Evolutionary conservation across 2,329 filamentous ascomycete genomes (phyloP).

Genomic region (Neopestalotiopsis sp.): DNA sequence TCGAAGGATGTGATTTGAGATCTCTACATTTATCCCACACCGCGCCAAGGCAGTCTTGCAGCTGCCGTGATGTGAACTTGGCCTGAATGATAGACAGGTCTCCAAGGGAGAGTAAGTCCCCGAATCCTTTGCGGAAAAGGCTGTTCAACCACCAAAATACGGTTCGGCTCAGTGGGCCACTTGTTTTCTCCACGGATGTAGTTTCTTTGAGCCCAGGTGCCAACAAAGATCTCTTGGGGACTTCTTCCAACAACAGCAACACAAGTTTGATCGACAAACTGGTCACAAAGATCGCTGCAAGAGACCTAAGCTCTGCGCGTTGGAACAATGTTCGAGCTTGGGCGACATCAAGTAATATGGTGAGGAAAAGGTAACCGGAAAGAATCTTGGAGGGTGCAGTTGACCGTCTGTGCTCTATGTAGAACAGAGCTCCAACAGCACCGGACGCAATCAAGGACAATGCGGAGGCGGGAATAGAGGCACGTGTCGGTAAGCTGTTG

Average conservation of each 20-base stretch:
- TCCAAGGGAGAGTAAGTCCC: slow-evolving; percentile 29
- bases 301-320: not conserved
- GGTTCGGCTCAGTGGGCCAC: slow-evolving; percentile 39
- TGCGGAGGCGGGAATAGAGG: not conserved
- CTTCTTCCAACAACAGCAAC: slow-evolving; percentile 39
- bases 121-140: slow-evolving; percentile 35
- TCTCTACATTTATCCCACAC: slow-evolving; percentile 30
- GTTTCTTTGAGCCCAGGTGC: slow-evolving; percentile 25
- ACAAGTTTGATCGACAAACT: slow-evolving; percentile 33
- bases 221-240: slow-evolving; percentile 33
- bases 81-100: slow-evolving; percentile 34
- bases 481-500: not conserved
- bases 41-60: slow-evolving; percentile 27
- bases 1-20: not conserved
- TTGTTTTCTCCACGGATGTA: slow-evolving; percentile 37
- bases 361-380: not conserved
- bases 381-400: slow-evolving; percentile 13
- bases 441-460: slow-evolving; percentile 6
- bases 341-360: slow-evolving; percentile 12
- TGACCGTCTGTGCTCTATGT: slow-evolving; percentile 12
- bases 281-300: slow-evolving; percentile 30
- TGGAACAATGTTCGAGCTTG: slow-evolving; percentile 3
- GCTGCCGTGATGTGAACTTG: slow-evolving; percentile 32
- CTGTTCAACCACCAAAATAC: slow-evolving; percentile 44
- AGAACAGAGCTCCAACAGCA: slow-evolving; percentile 3